Conservation (phyloP, 2,329 filamentous ascomycete species). For the Zymoseptoria tritici region DNA sequence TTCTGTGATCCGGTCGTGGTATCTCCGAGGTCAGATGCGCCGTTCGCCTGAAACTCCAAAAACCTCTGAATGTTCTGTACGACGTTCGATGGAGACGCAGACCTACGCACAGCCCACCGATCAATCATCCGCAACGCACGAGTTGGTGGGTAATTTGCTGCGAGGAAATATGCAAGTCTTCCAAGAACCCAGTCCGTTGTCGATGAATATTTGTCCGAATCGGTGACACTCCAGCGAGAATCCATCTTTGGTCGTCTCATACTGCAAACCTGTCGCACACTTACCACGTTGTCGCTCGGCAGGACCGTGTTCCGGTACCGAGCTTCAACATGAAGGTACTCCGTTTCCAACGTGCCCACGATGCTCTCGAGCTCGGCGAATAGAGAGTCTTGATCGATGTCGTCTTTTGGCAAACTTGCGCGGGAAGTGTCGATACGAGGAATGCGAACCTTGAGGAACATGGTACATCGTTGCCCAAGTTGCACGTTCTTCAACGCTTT, state of each 20-base stretch:
- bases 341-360: slow-evolving; percentile 25
- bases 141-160: slow-evolving; percentile 15
- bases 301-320: slow-evolving; percentile 30
- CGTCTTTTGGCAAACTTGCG: neutral
- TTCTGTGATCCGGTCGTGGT: neutral
- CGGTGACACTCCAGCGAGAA: slow-evolving; percentile 28
- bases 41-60: slow-evolving; percentile 2
- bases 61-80: slow-evolving; percentile 9
- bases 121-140: slow-evolving; percentile 20
- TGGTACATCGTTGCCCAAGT: slow-evolving; percentile 18
- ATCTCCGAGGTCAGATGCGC: neutral
- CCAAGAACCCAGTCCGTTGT: slow-evolving; percentile 8
- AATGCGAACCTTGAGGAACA: slow-evolving; percentile 25
- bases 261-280: slow-evolving; percentile 22
- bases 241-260: slow-evolving; percentile 26
- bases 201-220: slow-evolving; percentile 5
- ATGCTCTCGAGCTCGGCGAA: slow-evolving; percentile 29
- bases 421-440: slow-evolving; percentile 11
- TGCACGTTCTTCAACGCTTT: slow-evolving; percentile 21
- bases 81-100: slow-evolving; percentile 1
- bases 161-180: slow-evolving; percentile 19
- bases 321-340: slow-evolving; percentile 27
- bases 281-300: slow-evolving; percentile 25
- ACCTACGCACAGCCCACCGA: slow-evolving; percentile 13
- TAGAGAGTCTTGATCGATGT: slow-evolving; percentile 21